Conservation (phyloP, 805 yeast species). For the Candida andamanensis region DNA sequence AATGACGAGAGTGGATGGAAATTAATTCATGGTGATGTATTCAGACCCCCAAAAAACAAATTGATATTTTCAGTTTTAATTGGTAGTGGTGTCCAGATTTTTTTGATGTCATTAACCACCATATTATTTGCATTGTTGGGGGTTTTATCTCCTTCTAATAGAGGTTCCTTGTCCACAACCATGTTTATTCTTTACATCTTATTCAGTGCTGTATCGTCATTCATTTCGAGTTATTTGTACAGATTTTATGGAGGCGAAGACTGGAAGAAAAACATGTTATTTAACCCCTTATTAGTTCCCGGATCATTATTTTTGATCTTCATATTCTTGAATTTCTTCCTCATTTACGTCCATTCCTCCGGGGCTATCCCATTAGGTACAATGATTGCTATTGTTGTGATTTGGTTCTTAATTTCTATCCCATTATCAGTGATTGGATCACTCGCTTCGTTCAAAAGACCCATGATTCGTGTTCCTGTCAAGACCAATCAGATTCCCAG, state of each 20-base stretch:
- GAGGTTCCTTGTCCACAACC: constrained; percentile 89
- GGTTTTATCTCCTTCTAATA: constrained; percentile 84
- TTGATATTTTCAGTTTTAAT: constrained; percentile 72
- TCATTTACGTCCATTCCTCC: constrained; percentile 72
- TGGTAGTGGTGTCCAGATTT: constrained; percentile 85
- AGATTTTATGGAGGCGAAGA: constrained; percentile 87
- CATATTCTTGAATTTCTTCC: constrained; percentile 71
- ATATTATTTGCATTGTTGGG: constrained; percentile 84
- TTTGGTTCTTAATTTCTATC: constrained; percentile 83
- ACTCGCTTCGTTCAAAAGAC: constrained; percentile 62
- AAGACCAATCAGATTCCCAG: constrained; percentile 94
- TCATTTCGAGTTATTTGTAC: constrained; percentile 78
- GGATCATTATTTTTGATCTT: constrained; percentile 62
- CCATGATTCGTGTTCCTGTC: constrained; percentile 64
- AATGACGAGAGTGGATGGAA: constrained; percentile 98
- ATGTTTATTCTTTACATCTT: constrained; percentile 80
- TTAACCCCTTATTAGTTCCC: constrained; percentile 87
- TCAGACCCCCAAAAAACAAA: constrained; percentile 71
- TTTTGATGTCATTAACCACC: constrained; percentile 69
- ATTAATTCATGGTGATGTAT: constrained; percentile 89
- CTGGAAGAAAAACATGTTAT: constrained; percentile 80
- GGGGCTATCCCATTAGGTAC: constrained; percentile 96
- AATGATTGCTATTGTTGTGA: constrained; percentile 67
- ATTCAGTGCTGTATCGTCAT: constrained; percentile 81
- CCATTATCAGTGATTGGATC: constrained; percentile 88